Evolutionary conservation across 805 yeast species (phyloP).

Genomic region (Saturnispora hagleri): DNA sequence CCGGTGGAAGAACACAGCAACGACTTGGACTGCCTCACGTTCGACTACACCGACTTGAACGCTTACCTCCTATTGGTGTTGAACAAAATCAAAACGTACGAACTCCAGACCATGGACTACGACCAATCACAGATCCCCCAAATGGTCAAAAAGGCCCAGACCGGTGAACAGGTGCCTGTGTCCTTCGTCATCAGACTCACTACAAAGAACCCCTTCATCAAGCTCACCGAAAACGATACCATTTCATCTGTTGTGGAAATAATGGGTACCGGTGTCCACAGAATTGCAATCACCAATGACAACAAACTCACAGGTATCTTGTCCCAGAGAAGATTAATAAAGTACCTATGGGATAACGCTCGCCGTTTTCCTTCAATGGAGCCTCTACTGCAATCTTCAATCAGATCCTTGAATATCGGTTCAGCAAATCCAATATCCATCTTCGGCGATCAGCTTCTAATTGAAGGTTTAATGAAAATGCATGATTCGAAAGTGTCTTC

Average conservation of each 20-base stretch:
- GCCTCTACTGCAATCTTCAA: conserved; percentile 54
- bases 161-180: conserved; percentile 87
- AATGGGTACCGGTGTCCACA: conserved; percentile 91
- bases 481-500: conserved; percentile 77
- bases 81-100: conserved; percentile 47
- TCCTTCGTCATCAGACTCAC: conserved; percentile 76
- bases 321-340: conserved; percentile 82
- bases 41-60: conserved; percentile 87
- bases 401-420: conserved; percentile 73
- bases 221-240: conserved; percentile 60
- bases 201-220: conserved; percentile 81
- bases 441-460: conserved; percentile 76
- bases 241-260: conserved; percentile 72
- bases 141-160: conserved; percentile 55
- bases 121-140: conserved; percentile 32
- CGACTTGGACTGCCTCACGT: conserved; percentile 67
- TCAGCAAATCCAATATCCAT: conserved; percentile 63
- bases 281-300: conserved; percentile 64
- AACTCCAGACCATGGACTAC: conserved; percentile 28
- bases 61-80: conserved; percentile 77
- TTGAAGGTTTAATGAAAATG: conserved; percentile 84
- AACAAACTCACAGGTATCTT: conserved; percentile 69
- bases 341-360: conserved; percentile 88
- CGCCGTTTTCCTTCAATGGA: conserved; percentile 78
- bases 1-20: conserved; percentile 58